Evolutionary conservation across 2,329 filamentous ascomycete genomes (phyloP).

Genomic region (Ambrosiella xylebori): DNA sequence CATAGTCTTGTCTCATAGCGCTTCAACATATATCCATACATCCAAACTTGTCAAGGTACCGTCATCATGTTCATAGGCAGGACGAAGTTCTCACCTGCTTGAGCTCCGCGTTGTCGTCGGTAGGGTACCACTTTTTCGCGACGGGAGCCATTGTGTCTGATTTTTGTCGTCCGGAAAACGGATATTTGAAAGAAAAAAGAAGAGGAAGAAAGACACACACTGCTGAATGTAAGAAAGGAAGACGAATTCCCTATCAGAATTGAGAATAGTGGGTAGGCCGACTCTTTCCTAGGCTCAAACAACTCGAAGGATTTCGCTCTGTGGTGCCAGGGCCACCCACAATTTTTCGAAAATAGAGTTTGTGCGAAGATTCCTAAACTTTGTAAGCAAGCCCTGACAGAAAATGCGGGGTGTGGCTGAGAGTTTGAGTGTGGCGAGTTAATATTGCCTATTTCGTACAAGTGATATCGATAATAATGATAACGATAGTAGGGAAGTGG

Average conservation of each 20-base stretch:
- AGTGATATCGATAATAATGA: constrained; percentile 5
- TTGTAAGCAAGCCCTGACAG: constrained; percentile 23
- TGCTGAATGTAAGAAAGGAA: constrained; percentile 14
- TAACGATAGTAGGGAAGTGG: background rate
- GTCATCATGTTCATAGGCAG: constrained; percentile 15
- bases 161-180: constrained; percentile 19
- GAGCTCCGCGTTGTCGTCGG: constrained; percentile 71
- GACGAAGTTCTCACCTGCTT: constrained; percentile 68
- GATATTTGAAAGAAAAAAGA: constrained; percentile 13
- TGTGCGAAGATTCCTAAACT: constrained; percentile 27
- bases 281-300: constrained; percentile 5
- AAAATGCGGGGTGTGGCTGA: constrained; percentile 5
- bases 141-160: constrained; percentile 43
- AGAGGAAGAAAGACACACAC: constrained; percentile 13
- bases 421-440: background rate
- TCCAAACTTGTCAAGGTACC: constrained; percentile 12
- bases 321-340: constrained; percentile 15
- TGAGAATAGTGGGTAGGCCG: constrained; percentile 13
- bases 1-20: background rate
- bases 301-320: constrained; percentile 12
- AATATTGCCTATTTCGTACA: background rate
- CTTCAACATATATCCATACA: background rate
- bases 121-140: constrained; percentile 98
- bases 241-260: constrained; percentile 17
- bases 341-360: constrained; percentile 18